phyloP scores from a whole-genome alignment of 805 yeast species.

The Yarrowia sp. region DNA sequence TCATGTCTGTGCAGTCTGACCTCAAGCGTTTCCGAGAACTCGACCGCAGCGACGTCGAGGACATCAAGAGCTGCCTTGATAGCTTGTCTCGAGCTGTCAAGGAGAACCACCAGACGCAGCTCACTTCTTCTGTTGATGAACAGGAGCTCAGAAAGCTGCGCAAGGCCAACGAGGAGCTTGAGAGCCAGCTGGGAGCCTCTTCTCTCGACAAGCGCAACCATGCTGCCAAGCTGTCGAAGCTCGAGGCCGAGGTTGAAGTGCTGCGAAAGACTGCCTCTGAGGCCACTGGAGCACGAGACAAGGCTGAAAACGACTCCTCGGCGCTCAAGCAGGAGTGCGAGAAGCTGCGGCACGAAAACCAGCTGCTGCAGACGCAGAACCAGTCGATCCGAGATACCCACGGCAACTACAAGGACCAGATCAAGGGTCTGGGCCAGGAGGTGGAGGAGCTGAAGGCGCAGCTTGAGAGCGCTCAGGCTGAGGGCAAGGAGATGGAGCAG shows the following conservation, averaged over 20 bases:
- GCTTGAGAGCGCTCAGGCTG: background rate
- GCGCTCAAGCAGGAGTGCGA: constrained; percentile 1
- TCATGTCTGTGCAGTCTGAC: constrained; percentile 6
- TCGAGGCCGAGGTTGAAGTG: background rate
- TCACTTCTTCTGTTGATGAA: background rate
- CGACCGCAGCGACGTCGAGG: background rate
- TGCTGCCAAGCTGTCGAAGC: background rate
- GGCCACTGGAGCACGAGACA: background rate
- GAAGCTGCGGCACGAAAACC: constrained; percentile 10
- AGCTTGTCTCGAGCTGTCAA: background rate
- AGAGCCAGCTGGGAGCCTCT: background rate
- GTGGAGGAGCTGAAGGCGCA: background rate
- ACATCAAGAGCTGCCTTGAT: constrained; percentile 10
- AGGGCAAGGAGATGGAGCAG: background rate
- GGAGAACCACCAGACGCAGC: background rate
- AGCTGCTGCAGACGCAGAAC: constrained; percentile 20
- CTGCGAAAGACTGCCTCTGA: background rate
- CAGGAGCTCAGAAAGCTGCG: background rate
- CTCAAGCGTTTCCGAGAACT: constrained; percentile 7
- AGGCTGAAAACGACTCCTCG: background rate
- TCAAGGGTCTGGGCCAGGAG: background rate
- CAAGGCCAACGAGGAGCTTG: background rate
- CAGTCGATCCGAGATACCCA: constrained; percentile 21
- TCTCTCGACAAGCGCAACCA: background rate
- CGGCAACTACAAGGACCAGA: constrained; percentile 22